Percentiles rank a stretch among this genome's conserved stretches.
Conservation (phyloP, 371 early-diverging fungal genomes). For the Mortierella sp. region DNA sequence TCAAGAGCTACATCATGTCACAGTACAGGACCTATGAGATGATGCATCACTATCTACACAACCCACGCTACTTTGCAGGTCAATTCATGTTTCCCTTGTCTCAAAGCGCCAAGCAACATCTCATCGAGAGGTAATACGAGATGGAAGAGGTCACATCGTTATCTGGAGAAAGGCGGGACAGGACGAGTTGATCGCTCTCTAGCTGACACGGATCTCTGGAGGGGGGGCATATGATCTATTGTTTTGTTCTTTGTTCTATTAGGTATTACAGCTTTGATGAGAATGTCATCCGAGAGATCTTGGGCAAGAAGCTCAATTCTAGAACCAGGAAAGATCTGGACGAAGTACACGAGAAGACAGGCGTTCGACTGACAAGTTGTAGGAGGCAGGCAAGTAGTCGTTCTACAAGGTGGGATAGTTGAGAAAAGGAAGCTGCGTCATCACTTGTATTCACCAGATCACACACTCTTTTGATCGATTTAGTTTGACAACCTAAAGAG, state of each 20-base stretch:
- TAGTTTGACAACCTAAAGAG: slow-evolving; percentile 75
- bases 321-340: slow-evolving; percentile 61
- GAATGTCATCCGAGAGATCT: slow-evolving; percentile 61
- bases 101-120: slow-evolving; percentile 47
- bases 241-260: slow-evolving; percentile 19
- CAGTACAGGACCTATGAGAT: slow-evolving; percentile 56
- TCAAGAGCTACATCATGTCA: slow-evolving; percentile 50
- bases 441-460: not conserved
- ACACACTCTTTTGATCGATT: not conserved
- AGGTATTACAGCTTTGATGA: slow-evolving; percentile 70
- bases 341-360: slow-evolving; percentile 58
- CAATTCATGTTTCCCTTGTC: slow-evolving; percentile 55
- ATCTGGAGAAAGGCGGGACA: too few species aligned
- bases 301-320: slow-evolving; percentile 63
- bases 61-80: slow-evolving; percentile 54
- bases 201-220: too few species aligned
- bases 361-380: slow-evolving; percentile 62
- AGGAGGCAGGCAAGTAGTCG: slow-evolving; percentile 58
- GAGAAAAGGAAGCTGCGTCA: too few species aligned
- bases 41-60: slow-evolving; percentile 57
- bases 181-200: too few species aligned
- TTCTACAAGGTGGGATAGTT: too few species aligned
- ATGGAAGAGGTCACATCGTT: too few species aligned
- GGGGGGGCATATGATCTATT: not conserved
- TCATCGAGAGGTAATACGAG: slow-evolving; percentile 52